A percentile compares a stretch with the other conserved stretches of the same genome.
Evolutionary conservation across 2,329 filamentous ascomycete genomes (phyloP).

Genomic region (Rutstroemia sp.): DNA sequence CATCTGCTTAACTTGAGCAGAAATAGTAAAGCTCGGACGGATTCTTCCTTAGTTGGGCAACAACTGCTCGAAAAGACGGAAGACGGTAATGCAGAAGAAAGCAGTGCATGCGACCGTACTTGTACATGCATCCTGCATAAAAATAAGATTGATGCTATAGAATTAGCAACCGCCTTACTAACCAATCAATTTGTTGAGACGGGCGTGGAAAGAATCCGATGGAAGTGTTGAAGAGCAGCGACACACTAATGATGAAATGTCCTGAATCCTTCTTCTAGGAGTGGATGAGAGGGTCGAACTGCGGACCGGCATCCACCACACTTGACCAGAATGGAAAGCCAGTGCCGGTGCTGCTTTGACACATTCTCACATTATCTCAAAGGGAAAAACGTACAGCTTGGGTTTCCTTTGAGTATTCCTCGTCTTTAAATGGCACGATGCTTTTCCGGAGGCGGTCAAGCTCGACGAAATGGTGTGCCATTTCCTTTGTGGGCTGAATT

Average conservation of each 20-base stretch:
- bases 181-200: not conserved
- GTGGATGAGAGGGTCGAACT: not conserved
- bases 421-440: not conserved
- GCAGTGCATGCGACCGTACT: not conserved
- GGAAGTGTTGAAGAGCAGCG: not conserved
- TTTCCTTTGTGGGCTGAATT: not conserved
- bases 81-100: slow-evolving; percentile 3
- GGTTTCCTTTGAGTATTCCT: not conserved
- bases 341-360: not conserved
- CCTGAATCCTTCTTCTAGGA: not conserved
- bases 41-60: no score
- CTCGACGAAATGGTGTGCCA: not conserved
- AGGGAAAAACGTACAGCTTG: not conserved
- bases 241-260: not conserved
- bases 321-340: not conserved
- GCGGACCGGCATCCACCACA: not conserved
- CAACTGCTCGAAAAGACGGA: not conserved
- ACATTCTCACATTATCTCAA: not conserved
- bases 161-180: not conserved
- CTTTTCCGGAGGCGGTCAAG: not conserved
- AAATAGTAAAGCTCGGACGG: no score
- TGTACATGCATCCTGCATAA: slow-evolving; percentile 7
- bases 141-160: not conserved
- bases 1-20: no score
- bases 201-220: not conserved